These are phyloP conservation scores for Parathielavia hyrcaniae DNA, from an alignment of 495 filamentous ascomycete genomes.

Conservation along the genomic window DNA sequence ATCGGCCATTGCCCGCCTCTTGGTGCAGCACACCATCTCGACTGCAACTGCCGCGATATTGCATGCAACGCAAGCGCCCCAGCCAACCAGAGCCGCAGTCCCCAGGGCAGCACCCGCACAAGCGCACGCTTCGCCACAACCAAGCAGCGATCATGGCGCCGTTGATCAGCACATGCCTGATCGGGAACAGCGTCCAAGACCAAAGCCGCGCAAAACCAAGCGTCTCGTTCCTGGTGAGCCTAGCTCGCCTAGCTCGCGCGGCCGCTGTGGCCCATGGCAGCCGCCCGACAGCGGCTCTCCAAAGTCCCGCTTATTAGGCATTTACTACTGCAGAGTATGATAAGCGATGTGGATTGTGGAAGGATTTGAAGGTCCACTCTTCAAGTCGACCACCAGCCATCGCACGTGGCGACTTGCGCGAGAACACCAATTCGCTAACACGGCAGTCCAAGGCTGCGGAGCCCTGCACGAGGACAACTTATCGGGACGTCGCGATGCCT, in stretches of 20 bases:
- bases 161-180: conserved; percentile 2
- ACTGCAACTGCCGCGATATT: conserved; percentile 23
- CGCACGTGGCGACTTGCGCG: too few relatives aligned
- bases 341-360: not conserved
- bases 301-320: not conserved
- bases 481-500: too few relatives aligned
- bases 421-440: too few relatives aligned
- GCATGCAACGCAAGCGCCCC: conserved; percentile 15
- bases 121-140: conserved; percentile 25
- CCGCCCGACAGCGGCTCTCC: not conserved
- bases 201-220: conserved; percentile 2
- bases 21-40: conserved; percentile 14
- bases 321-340: too few relatives aligned
- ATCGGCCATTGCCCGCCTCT: too few relatives aligned
- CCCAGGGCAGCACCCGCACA: not conserved
- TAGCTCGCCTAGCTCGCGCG: too few relatives aligned
- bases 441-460: too few relatives aligned
- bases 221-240: not conserved
- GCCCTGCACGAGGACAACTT: too few relatives aligned
- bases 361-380: not conserved
- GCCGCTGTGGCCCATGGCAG: conserved; percentile 6
- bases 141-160: conserved; percentile 2
- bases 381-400: not conserved
- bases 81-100: conserved; percentile 19
- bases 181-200: conserved; percentile 12